phyloP scores from a whole-genome alignment of 257 asterid species.

The Penstemon davidsonii region DNA sequence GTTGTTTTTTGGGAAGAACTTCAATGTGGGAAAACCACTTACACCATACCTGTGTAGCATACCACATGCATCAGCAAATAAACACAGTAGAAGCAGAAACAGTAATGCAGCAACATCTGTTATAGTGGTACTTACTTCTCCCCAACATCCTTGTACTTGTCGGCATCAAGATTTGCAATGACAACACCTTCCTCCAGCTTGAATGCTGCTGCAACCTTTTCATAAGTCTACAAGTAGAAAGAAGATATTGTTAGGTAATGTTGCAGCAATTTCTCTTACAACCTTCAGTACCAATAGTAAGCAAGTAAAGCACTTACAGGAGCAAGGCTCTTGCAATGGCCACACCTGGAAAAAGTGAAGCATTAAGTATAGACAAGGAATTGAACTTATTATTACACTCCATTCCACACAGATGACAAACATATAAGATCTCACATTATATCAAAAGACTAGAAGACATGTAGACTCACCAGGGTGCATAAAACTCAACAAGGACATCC shows the following conservation, averaged over 20 bases:
- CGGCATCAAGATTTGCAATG: conserved; percentile 91
- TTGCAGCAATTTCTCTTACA: conserved; percentile 11
- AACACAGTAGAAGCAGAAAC: conserved; percentile 11
- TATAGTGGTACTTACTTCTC: conserved; percentile 63
- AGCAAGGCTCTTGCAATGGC: conserved; percentile 96
- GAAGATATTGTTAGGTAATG: conserved; percentile 20
- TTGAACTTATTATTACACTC: conserved; percentile 11
- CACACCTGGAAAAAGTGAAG: conserved; percentile 69
- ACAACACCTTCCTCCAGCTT: conserved; percentile 72
- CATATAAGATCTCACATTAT: background rate
- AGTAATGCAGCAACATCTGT: background rate
- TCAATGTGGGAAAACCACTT: conserved; percentile 64
- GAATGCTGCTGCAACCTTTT: conserved; percentile 87
- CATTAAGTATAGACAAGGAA: conserved; percentile 25
- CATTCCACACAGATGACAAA: background rate
- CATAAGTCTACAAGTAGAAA: conserved; percentile 57
- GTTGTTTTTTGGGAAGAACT: conserved; percentile 92
- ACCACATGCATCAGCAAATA: conserved; percentile 2
- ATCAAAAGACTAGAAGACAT: background rate
- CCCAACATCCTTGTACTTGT: conserved; percentile 70
- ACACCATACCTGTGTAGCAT: conserved; percentile 47
- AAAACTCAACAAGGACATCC: conserved; percentile 87
- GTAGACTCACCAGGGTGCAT: conserved; percentile 86
- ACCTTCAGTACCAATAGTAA: conserved; percentile 25
- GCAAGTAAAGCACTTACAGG: conserved; percentile 63